Conservation (phyloP, 2,329 filamentous ascomycete species). For the Zymoseptoria pseudotritici region DNA sequence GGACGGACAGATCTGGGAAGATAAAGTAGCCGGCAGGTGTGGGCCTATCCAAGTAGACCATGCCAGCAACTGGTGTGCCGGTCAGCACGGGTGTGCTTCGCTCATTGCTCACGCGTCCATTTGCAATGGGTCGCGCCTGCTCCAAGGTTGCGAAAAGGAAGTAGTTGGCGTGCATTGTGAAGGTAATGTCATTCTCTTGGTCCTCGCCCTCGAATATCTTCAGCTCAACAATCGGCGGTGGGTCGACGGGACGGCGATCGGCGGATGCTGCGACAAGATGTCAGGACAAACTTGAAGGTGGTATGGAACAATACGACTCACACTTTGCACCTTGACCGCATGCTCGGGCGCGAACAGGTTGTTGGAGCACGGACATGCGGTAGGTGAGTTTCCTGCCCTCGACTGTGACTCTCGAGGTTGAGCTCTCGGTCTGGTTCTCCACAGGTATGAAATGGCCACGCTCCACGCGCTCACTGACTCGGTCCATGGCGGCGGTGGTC, state of each 20-base stretch:
- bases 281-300: constrained; percentile 11
- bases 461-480: constrained; percentile 4
- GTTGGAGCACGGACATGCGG: constrained; percentile 77
- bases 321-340: constrained; percentile 95
- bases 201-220: constrained; percentile 66
- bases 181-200: constrained; percentile 58
- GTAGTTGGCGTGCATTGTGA: constrained; percentile 92
- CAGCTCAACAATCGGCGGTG: constrained; percentile 87
- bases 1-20: constrained; percentile 91
- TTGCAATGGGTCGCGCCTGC: constrained; percentile 72
- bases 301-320: constrained; percentile 39
- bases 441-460: constrained; percentile 38
- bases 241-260: constrained; percentile 87
- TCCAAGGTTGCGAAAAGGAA: constrained; percentile 93
- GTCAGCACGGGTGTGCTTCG: constrained; percentile 77
- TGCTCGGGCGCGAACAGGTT: constrained; percentile 87
- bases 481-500: constrained; percentile 19
- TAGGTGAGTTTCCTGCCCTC: constrained; percentile 75
- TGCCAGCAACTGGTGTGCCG: constrained; percentile 88
- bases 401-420: constrained; percentile 55
- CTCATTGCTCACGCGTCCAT: constrained; percentile 63
- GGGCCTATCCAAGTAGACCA: constrained; percentile 90
- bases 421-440: constrained; percentile 50
- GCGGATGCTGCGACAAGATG: constrained; percentile 54
- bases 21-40: constrained; percentile 81